A percentile compares a stretch with the other conserved stretches of the same genome.
Conservation (phyloP, 208 protist genomes). For the Leishmania martiniquensis region DNA sequence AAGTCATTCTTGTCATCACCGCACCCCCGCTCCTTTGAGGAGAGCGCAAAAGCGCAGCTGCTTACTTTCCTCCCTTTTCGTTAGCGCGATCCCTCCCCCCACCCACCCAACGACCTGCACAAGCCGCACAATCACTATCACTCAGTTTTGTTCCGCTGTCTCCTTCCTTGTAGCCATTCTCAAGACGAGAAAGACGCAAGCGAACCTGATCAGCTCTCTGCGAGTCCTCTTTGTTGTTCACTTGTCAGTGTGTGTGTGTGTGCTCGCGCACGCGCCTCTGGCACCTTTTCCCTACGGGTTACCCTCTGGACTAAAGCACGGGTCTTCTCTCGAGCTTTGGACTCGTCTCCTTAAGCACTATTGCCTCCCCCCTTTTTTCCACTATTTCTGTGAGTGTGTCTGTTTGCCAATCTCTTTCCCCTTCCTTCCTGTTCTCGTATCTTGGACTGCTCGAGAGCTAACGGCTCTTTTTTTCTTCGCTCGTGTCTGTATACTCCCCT, state of each 20-base stretch:
- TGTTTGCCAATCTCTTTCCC: no score
- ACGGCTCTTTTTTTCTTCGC: no score
- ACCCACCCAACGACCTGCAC: background rate
- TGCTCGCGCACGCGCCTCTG: background rate
- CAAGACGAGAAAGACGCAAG: background rate
- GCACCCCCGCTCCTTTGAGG: background rate
- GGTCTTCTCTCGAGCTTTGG: background rate
- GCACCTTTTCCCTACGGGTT: background rate
- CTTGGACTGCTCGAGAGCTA: background rate
- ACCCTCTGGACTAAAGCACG: background rate
- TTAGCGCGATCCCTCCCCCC: background rate
- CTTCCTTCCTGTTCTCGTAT: background rate
- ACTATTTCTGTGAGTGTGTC: background rate
- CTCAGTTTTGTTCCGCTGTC: background rate
- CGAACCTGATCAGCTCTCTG: background rate
- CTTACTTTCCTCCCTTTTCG: background rate
- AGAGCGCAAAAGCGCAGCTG: background rate
- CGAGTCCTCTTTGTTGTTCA: background rate
- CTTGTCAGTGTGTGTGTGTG: background rate
- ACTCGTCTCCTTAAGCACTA: background rate
- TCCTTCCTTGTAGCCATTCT: background rate
- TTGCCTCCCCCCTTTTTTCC: background rate
- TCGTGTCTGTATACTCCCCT: no score
- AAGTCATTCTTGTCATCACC: background rate
- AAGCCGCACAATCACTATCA: background rate